phyloP scores from a whole-genome alignment of 2,329 filamentous ascomycete genomes.

The Orbilia ellipsospora region DNA sequence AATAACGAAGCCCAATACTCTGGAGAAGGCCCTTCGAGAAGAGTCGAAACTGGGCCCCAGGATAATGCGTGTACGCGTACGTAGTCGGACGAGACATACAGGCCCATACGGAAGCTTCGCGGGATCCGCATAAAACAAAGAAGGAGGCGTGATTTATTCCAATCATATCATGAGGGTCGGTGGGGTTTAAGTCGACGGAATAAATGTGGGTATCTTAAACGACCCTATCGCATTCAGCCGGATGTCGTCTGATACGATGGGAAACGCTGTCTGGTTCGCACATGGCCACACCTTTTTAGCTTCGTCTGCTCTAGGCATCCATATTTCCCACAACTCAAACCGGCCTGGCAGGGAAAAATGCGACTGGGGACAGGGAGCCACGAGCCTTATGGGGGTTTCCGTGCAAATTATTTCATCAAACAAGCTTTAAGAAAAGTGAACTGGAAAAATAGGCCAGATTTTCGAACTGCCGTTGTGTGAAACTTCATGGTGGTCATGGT shows the following conservation, averaged over 20 bases:
- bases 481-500: too few relatives aligned
- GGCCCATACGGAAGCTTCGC: slow-evolving; percentile 7
- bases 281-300: slow-evolving; percentile 27
- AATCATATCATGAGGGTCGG: slow-evolving; percentile 15
- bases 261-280: slow-evolving; percentile 15
- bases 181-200: slow-evolving; percentile 15
- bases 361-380: slow-evolving; percentile 37
- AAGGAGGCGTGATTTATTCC: slow-evolving; percentile 55
- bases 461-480: too few relatives aligned
- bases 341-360: slow-evolving; percentile 34
- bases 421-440: background rate
- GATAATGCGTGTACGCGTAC: too few relatives aligned
- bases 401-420: too few relatives aligned
- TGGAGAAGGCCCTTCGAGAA: slow-evolving; percentile 28
- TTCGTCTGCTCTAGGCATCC: slow-evolving; percentile 50
- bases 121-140: slow-evolving; percentile 33
- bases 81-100: too few relatives aligned
- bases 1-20: too few relatives aligned
- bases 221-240: slow-evolving; percentile 55
- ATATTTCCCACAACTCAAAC: slow-evolving; percentile 55
- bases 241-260: slow-evolving; percentile 53
- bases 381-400: slow-evolving; percentile 39
- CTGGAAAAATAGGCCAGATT: background rate
- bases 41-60: slow-evolving; percentile 29
- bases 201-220: slow-evolving; percentile 35